phyloP scores from a whole-genome alignment of 768 basidiomycete genomes.

The Pulveroboletus sp. region DNA sequence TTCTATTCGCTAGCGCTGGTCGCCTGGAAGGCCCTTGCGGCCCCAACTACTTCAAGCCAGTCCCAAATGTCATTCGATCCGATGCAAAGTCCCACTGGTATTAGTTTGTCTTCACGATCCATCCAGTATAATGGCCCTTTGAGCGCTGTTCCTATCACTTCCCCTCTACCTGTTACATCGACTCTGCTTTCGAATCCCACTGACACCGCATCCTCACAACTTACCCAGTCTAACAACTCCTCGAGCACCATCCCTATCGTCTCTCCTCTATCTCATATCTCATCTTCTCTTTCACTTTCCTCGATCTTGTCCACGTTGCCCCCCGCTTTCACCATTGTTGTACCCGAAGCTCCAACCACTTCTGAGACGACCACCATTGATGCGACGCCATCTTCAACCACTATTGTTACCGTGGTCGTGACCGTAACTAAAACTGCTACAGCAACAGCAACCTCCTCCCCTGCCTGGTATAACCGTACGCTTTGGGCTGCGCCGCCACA shows the following conservation, averaged over 20 bases:
- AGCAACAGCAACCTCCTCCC: background rate
- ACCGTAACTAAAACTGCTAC: conserved; percentile 1
- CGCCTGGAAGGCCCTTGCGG: conserved; percentile 4
- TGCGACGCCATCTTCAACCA: background rate
- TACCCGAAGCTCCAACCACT: conserved; percentile 8
- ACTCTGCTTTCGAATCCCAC: background rate
- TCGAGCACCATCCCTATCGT: background rate
- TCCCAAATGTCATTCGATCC: background rate
- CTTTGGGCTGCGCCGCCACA: conserved; percentile 50
- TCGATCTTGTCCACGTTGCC: background rate
- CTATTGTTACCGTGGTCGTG: conserved; percentile 8
- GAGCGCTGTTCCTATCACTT: background rate
- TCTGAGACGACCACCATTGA: conserved; percentile 9
- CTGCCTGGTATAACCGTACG: conserved; percentile 16
- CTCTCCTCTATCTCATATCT: background rate
- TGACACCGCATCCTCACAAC: background rate
- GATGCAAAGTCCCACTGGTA: background rate
- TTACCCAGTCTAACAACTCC: background rate
- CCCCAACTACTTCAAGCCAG: conserved; percentile 10
- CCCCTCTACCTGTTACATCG: background rate
- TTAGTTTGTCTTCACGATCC: background rate
- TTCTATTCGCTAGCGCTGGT: conserved; percentile 16
- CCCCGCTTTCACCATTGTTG: background rate
- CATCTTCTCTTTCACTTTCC: background rate
- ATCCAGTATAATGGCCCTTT: background rate